Evolutionary conservation across 495 filamentous ascomycete genomes (phyloP).

Genomic region (Clavariopsis aquatica): DNA sequence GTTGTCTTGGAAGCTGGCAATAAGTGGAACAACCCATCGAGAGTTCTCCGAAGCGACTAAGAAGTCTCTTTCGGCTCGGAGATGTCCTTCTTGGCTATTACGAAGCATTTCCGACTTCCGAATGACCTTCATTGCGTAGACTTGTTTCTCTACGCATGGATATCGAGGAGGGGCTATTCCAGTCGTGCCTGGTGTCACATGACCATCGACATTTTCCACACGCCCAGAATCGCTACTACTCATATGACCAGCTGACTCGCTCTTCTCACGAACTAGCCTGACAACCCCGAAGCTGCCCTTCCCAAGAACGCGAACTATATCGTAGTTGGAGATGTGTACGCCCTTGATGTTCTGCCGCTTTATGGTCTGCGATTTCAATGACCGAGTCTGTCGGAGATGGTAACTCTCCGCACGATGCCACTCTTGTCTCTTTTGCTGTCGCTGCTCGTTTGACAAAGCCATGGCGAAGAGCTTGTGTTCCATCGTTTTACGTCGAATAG

Average conservation of each 20-base stretch:
- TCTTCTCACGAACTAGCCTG: constrained; percentile 71
- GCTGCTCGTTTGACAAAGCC: constrained; percentile 58
- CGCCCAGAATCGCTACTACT: constrained; percentile 12
- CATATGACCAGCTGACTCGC: constrained; percentile 21
- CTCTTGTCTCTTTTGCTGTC: constrained; percentile 52
- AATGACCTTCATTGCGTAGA: constrained; percentile 97
- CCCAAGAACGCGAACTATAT: constrained; percentile 80
- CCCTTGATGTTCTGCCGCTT: constrained; percentile 44
- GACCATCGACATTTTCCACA: constrained; percentile 19
- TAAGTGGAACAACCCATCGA: constrained; percentile 82
- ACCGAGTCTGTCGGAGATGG: constrained; percentile 72
- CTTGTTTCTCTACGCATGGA: constrained; percentile 50
- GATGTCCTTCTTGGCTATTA: constrained; percentile 86
- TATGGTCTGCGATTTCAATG: constrained; percentile 63
- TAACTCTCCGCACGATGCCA: constrained; percentile 70
- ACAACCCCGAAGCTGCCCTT: constrained; percentile 96
- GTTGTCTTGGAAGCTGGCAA: constrained; percentile 85
- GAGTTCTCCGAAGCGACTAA: constrained; percentile 81
- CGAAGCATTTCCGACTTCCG: constrained; percentile 87
- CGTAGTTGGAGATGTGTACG: constrained; percentile 67
- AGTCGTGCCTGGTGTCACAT: not conserved
- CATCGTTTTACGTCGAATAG: constrained; percentile 65
- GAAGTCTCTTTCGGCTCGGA: constrained; percentile 89
- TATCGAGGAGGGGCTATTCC: not conserved
- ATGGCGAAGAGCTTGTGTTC: constrained; percentile 60